A percentile compares a stretch with the other conserved stretches of the same genome.
Evolutionary conservation across 2,329 filamentous ascomycete species (phyloP).

Genomic region (Pseudogymnoascus sp.): DNA sequence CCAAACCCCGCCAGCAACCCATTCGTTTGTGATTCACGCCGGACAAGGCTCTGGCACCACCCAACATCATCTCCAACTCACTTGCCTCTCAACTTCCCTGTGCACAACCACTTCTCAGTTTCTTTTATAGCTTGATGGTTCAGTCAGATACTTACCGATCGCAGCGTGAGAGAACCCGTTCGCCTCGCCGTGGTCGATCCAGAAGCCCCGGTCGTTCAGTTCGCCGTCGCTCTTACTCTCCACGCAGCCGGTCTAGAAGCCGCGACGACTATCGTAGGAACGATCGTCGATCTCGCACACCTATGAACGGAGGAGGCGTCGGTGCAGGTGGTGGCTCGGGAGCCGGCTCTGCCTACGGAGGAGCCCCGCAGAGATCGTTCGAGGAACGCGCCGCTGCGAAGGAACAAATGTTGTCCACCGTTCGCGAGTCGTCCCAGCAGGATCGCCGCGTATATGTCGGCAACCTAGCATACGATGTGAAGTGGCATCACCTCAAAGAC

Average conservation of each 20-base stretch:
- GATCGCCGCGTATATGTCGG: conserved; percentile 99
- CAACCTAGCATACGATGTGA: conserved; percentile 98
- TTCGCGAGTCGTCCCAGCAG: conserved; percentile 92
- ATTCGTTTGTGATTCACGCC: conserved; percentile 7
- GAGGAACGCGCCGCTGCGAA: conserved; percentile 79
- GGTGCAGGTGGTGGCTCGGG: conserved; percentile 62
- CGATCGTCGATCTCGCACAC: conserved; percentile 73
- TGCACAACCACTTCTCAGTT: conserved; percentile 8
- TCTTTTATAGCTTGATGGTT: conserved; percentile 20
- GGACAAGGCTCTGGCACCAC: conserved; percentile 10
- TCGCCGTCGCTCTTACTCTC: conserved; percentile 70
- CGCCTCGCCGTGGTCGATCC: conserved; percentile 70
- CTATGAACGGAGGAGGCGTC: conserved; percentile 66
- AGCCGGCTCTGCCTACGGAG: conserved; percentile 57
- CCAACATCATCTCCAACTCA: conserved; percentile 8
- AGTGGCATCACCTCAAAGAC: conserved; percentile 99
- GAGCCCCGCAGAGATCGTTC: conserved; percentile 64
- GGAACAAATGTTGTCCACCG: conserved; percentile 92
- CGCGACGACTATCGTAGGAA: conserved; percentile 68
- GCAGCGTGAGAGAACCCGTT: conserved; percentile 78
- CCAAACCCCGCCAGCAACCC: background rate
- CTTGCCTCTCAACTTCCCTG: conserved; percentile 12
- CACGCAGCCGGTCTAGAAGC: conserved; percentile 70
- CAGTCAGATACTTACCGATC: conserved; percentile 27
- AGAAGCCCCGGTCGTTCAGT: conserved; percentile 67